Evolutionary conservation across 202 grass and related monocot species (phyloP), one percentile per base, ranked within the genome.

Genomic region (Tripidium arundinaceum): DNA sequence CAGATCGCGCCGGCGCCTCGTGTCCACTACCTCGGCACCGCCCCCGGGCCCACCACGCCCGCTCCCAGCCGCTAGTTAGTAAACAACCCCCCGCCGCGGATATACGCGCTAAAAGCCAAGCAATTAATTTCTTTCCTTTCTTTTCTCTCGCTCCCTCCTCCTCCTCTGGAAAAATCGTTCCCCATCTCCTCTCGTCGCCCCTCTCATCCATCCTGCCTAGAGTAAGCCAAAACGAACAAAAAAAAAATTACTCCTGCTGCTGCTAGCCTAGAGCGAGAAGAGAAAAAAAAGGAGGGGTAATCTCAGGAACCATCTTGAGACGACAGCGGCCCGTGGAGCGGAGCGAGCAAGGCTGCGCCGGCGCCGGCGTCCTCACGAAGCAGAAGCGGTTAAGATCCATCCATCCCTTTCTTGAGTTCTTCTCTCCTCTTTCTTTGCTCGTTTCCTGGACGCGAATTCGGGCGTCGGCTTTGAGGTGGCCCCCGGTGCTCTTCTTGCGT

Each of bases 1-100:
- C 83, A 68, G 83, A 79, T 86, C 79, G 26, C 29, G 64, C 41
- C 67, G 83, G 79, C 68, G 74, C 26, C 62, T 75, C 34, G 43
- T 81, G 87, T 83, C 87, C 87, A 86, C 87, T 83, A 83, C 83
- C 76, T 86, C 74, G n/a, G 28, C 67, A 61, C 78, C 39, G 74
- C 10, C 74, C 47, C 7, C 18, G 83, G 83, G 52, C 83, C 87
- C 87, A 75, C 87, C 75, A 8, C 61, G 34, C 14, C 4, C 68
- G 33, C 62, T 83, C 87, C 42, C 87, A 86, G 87, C 87, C 87
- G 87, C 87, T 83, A 86, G 41, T 55, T 47, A 4, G 7, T 11
- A 62, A 57, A 77, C 45, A 42, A 37, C 25, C 68, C 43, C 68
- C 38, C 38, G 24, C 41, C 68, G 14, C 25, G 68, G n/a, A n/a